A percentile compares a stretch with the other conserved stretches of the same genome.
Evolutionary conservation across 2,329 filamentous ascomycete genomes (phyloP).

Genomic region (Aureobasidium sp.): DNA sequence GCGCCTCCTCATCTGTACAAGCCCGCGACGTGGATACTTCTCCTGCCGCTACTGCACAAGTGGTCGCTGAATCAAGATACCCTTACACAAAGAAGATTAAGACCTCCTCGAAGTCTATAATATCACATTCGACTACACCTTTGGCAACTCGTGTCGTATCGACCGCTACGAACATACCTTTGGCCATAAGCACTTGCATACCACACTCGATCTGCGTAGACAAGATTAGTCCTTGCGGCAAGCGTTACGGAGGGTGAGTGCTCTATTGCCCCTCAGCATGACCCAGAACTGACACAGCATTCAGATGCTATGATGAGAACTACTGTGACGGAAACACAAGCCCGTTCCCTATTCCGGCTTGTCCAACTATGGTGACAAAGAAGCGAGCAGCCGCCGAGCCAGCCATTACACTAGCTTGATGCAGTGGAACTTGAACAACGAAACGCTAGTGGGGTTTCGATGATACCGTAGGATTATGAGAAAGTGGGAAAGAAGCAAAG

Average conservation of each 20-base stretch:
- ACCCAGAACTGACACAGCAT: neutral
- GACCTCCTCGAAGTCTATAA: neutral
- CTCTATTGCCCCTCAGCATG: too few relatives aligned
- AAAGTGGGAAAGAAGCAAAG: neutral
- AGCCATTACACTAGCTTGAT: conserved; percentile 1
- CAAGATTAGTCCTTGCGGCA: neutral
- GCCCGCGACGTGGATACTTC: neutral
- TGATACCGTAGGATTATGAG: neutral
- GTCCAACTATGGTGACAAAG: neutral
- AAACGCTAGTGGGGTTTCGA: neutral
- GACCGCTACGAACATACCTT: neutral
- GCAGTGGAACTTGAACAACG: neutral
- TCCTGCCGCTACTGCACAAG: neutral
- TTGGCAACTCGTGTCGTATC: neutral
- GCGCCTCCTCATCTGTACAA: neutral
- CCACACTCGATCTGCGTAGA: conserved; percentile 19
- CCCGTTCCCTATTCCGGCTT: conserved; percentile 15
- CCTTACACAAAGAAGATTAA: conserved; percentile 7
- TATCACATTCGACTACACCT: neutral
- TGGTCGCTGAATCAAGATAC: neutral
- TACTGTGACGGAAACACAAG: conserved; percentile 19
- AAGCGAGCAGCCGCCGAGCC: neutral
- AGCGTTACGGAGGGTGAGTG: conserved; percentile 18
- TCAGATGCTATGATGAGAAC: conserved; percentile 18
- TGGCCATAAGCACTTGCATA: neutral